Conservation (phyloP, 139 green algal genomes). For the Tetradesmus obliquus region DNA sequence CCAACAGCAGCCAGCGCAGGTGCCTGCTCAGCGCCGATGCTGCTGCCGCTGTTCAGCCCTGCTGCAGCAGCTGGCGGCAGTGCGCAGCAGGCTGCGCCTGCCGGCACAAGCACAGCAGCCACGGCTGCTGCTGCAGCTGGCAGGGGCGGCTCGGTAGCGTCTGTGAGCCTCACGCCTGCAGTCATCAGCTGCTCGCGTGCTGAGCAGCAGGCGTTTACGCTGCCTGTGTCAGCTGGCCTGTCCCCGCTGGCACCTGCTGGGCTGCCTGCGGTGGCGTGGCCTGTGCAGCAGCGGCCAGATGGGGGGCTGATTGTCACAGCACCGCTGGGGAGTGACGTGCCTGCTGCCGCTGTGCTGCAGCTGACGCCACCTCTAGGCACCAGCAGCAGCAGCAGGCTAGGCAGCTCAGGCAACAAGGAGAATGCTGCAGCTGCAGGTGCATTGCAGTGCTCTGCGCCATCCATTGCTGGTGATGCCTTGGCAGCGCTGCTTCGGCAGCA, state of each 20-base stretch:
- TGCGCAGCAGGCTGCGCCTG: not conserved
- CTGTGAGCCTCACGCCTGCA: constrained; percentile 33
- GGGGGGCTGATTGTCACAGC: constrained; percentile 29
- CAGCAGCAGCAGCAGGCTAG: not conserved
- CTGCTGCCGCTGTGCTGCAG: not conserved
- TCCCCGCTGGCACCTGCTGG: not conserved
- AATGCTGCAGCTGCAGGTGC: not conserved
- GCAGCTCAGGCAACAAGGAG: constrained; percentile 6
- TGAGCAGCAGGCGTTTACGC: not conserved
- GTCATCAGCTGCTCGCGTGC: constrained; percentile 26
- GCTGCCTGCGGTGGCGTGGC: constrained; percentile 26
- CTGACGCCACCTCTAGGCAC: not conserved
- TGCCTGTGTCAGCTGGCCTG: not conserved
- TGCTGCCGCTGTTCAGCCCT: constrained; percentile 20
- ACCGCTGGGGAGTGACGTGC: not conserved
- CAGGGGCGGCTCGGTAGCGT: not conserved
- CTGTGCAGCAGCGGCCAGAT: constrained; percentile 32
- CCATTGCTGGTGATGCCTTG: not conserved
- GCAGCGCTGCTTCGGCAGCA: not conserved
- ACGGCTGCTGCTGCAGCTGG: not conserved
- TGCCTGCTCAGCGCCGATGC: not conserved
- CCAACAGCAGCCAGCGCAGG: not conserved
- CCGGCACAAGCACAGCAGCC: not conserved
- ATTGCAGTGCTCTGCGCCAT: not conserved
- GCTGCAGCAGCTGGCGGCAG: not conserved